Conservation (phyloP, 108 stramenopile genomes). For the Cyclotella atomus region DNA sequence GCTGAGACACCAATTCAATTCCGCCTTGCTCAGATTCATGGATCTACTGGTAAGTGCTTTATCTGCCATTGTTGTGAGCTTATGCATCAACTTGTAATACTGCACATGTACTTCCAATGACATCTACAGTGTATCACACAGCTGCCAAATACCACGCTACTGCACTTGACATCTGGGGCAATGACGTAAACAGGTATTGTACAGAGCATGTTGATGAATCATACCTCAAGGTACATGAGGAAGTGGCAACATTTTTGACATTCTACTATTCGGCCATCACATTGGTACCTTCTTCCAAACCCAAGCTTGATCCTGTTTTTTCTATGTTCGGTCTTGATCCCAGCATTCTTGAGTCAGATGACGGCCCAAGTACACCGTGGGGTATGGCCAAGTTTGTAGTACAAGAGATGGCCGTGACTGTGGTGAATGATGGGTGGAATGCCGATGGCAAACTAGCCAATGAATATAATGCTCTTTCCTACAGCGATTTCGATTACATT, state of each 20-base stretch:
- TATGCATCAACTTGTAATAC: too few relatives aligned
- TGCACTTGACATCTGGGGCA: not conserved
- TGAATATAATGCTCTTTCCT: not conserved
- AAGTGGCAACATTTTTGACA: not conserved
- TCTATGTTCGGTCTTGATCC: not conserved
- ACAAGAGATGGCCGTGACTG: not conserved
- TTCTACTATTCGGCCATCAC: conserved; percentile 1
- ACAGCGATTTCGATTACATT: not conserved
- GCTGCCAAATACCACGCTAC: not conserved
- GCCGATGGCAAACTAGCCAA: conserved; percentile 1
- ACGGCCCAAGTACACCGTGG: not conserved
- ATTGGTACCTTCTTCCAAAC: not conserved
- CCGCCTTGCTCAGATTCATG: not conserved
- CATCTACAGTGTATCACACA: not conserved
- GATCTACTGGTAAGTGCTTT: not conserved
- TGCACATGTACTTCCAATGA: too few relatives aligned
- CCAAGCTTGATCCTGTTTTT: not conserved
- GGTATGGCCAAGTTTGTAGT: not conserved
- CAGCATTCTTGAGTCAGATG: not conserved
- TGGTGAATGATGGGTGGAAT: conserved; percentile 12
- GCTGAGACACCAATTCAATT: conserved; percentile 1
- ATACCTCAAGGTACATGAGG: not conserved
- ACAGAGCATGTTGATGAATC: not conserved
- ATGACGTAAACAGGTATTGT: not conserved
- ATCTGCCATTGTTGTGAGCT: not conserved